Evolutionary conservation across 768 basidiomycete genomes (phyloP).

Genomic region (Kwoniella dejecticola): DNA sequence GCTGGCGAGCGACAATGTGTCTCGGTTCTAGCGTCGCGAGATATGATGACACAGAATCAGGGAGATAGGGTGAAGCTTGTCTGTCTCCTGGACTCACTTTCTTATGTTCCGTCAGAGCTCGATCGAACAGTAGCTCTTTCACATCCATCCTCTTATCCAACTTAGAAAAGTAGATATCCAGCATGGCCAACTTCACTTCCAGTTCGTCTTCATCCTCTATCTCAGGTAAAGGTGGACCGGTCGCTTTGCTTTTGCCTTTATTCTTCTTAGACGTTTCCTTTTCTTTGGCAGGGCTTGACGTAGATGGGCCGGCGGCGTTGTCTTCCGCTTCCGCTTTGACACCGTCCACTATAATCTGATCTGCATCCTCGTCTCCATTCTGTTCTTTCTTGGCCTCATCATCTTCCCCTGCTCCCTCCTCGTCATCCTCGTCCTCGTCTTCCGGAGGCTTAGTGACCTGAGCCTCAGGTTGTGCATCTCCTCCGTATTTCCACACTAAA

Average conservation of each 20-base stretch:
- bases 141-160: constrained; percentile 80
- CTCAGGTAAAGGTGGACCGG: constrained; percentile 48
- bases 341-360: constrained; percentile 47
- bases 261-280: constrained; percentile 24
- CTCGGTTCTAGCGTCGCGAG: too few relatives aligned
- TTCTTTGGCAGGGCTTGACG: constrained; percentile 11
- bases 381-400: constrained; percentile 16
- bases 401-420: constrained; percentile 57
- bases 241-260: constrained; percentile 34
- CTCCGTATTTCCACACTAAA: constrained; percentile 79
- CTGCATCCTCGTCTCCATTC: constrained; percentile 26
- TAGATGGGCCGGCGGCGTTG: constrained; percentile 8
- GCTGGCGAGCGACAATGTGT: too few relatives aligned
- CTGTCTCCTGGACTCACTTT: constrained; percentile 66
- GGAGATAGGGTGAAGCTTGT: too few relatives aligned
- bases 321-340: constrained; percentile 25
- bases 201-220: constrained; percentile 82
- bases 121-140: constrained; percentile 87
- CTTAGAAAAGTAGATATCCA: constrained; percentile 89
- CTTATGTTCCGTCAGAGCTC: constrained; percentile 89
- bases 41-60: too few relatives aligned
- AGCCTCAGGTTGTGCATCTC: constrained; percentile 65
- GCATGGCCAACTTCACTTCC: constrained; percentile 79
- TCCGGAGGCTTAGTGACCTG: constrained; percentile 57
- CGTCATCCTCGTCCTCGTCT: constrained; percentile 76